phyloP scores from a whole-genome alignment of 176 grass and related monocot genomes.

The Poa annua region DNA sequence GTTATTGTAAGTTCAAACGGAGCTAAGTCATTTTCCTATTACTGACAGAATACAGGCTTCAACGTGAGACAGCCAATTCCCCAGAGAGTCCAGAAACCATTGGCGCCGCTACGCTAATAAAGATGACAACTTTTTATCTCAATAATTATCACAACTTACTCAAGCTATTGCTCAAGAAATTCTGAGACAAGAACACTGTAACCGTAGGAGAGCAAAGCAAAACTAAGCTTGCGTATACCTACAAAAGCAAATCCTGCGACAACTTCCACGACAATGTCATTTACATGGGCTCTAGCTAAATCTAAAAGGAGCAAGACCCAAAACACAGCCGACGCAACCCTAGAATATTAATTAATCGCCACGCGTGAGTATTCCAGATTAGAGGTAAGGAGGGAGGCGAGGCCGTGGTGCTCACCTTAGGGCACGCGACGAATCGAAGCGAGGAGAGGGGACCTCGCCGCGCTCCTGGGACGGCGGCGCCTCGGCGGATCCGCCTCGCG shows the following conservation, averaged over 20 bases:
- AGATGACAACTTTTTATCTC: neutral
- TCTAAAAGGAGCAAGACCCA: neutral
- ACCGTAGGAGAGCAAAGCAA: neutral
- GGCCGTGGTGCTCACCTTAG: constrained; percentile 51
- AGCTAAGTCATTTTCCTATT: neutral
- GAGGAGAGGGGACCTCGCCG: constrained; percentile 38
- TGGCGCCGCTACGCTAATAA: neutral
- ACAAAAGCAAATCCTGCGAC: neutral
- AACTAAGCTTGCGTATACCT: constrained; percentile 28
- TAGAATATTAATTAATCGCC: constrained; percentile 20
- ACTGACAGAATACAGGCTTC: neutral
- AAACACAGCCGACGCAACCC: neutral
- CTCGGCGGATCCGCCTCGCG: constrained; percentile 25
- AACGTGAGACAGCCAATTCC: constrained; percentile 2
- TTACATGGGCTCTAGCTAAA: constrained; percentile 17
- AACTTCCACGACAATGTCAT: constrained; percentile 24
- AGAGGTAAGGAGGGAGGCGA: neutral
- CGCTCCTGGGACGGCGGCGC: constrained; percentile 24
- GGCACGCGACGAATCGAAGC: constrained; percentile 72
- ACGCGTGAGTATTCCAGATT: neutral
- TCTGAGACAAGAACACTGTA: neutral
- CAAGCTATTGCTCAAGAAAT: constrained; percentile 11
- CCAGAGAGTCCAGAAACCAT: neutral
- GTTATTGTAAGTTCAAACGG: neutral
- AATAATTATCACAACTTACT: constrained; percentile 11